Base-by-base conservation (phyloP, 257 asterid species). In the Nicotiana undulata region DNA sequence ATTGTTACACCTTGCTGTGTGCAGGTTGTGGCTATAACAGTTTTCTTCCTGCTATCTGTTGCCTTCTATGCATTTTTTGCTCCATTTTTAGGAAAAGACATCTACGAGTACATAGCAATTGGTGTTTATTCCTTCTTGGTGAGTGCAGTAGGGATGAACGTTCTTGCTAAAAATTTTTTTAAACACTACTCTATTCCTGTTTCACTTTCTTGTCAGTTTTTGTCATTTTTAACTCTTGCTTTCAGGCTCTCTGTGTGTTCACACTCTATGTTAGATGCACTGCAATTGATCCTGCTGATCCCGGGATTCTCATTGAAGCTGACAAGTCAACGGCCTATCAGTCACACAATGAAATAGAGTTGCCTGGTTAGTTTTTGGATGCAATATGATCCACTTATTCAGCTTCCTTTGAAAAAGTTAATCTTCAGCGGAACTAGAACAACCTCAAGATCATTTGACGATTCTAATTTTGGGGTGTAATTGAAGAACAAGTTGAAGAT, bases 1-100 rank as follows among this genome's bases (percentile, higher is more conserved):
- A 82, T 68, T 34, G 20, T 37, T 74, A 61, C 79, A 15, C 77
- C 15, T 61, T 77, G 76, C 32, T 79, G 81, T 79, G 81, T 84
- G 89, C 93, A 96, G 99, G 98, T 96, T 37, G 97, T 94, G 90
- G 98, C 98, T 22, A 96, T 96, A 85, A 96, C 98, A 79, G 97
- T 96, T 37, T 96, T 94, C 84, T 94, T 89, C 92, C 88, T 94
- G 81, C 84, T 96, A 81, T 94, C 97, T 44, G 95, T 96, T 81
- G 98, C 97, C 83, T 96, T 94, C 91, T 96, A 94, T 88, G 97
- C 97, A 9, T 96, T 96, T 85, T 96, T 94, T 49, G 99, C 99
- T 82, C 98, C 99, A 72, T 94, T 96, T 88, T 92, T 96, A 13
- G 98, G 99, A 76, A 96, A 92, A 85, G 90, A 89, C 85, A 85